A percentile compares a stretch with the other conserved stretches of the same genome.
Conservation (phyloP, 768 basidiomycete genomes). For the Mycena haematopus region DNA sequence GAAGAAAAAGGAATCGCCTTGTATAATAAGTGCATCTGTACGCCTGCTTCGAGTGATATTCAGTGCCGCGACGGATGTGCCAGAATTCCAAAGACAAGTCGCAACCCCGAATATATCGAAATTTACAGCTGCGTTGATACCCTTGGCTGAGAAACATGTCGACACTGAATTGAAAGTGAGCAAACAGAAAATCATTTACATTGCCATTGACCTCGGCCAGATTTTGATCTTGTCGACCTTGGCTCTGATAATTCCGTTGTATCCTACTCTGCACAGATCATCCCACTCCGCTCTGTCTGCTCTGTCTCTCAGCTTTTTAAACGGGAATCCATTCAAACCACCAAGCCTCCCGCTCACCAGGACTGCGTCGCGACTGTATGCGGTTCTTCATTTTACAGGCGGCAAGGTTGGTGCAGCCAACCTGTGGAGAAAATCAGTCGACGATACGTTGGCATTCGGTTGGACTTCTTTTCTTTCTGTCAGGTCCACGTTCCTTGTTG, state of each 20-base stretch:
- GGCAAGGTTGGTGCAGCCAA: constrained; percentile 79
- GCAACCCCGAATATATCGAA: constrained; percentile 75
- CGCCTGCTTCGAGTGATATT: constrained; percentile 70
- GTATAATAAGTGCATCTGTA: constrained; percentile 67
- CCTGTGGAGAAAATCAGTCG: constrained; percentile 78
- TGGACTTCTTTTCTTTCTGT: constrained; percentile 65
- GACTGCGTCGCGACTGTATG: constrained; percentile 64
- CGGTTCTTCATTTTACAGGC: constrained; percentile 70
- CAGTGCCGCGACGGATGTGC: constrained; percentile 59
- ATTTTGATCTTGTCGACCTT: constrained; percentile 56
- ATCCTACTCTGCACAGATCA: constrained; percentile 70
- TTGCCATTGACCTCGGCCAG: constrained; percentile 35
- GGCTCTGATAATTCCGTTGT: constrained; percentile 61
- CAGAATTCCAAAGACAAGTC: constrained; percentile 85
- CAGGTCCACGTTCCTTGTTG: constrained; percentile 62
- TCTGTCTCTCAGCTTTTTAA: constrained; percentile 61
- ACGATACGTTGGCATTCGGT: constrained; percentile 71
- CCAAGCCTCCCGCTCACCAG: constrained; percentile 46
- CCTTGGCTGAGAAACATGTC: constrained; percentile 56
- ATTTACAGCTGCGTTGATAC: constrained; percentile 64
- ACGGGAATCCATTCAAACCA: constrained; percentile 55
- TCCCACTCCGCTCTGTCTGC: constrained; percentile 58
- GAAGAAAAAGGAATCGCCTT: constrained; percentile 73
- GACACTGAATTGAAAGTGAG: constrained; percentile 64
- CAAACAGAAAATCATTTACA: constrained; percentile 1